phyloP scores from a whole-genome alignment of 2,329 filamentous ascomycete genomes.

The Whalleya microplaca region DNA sequence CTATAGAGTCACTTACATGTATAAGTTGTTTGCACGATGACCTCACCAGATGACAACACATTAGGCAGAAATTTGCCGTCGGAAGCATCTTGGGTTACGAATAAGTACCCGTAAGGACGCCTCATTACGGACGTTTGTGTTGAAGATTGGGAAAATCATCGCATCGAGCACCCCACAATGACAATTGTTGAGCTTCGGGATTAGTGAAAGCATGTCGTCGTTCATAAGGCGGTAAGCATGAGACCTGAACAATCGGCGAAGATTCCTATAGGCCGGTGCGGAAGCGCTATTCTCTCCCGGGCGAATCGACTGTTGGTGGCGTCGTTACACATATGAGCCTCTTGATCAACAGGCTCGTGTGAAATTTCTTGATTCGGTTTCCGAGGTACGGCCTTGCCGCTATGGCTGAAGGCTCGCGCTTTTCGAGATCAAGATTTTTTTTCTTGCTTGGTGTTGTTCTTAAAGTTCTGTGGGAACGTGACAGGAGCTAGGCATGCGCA shows the following conservation, averaged over 20 bases:
- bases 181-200: too few relatives aligned
- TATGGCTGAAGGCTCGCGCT: neutral
- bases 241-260: constrained; percentile 2
- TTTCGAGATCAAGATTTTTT: neutral
- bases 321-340: constrained; percentile 15
- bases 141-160: too few relatives aligned
- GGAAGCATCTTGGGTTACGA: too few relatives aligned
- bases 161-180: too few relatives aligned
- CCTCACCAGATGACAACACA: too few relatives aligned
- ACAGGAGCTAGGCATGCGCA: neutral
- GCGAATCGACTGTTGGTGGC: constrained; percentile 3
- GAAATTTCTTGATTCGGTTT: neutral
- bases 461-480: neutral
- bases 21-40: too few relatives aligned
- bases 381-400: neutral
- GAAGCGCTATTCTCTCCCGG: constrained; percentile 2
- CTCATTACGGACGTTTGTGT: too few relatives aligned
- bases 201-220: neutral
- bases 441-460: neutral
- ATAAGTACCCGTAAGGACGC: too few relatives aligned
- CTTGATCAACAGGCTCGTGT: constrained; percentile 9
- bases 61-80: too few relatives aligned
- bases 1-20: too few relatives aligned
- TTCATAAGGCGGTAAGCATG: constrained; percentile 13
- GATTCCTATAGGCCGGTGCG: constrained; percentile 16